Evolutionary conservation across 2,329 filamentous ascomycete genomes (phyloP).

Genomic region (Plectosphaerella sp.): DNA sequence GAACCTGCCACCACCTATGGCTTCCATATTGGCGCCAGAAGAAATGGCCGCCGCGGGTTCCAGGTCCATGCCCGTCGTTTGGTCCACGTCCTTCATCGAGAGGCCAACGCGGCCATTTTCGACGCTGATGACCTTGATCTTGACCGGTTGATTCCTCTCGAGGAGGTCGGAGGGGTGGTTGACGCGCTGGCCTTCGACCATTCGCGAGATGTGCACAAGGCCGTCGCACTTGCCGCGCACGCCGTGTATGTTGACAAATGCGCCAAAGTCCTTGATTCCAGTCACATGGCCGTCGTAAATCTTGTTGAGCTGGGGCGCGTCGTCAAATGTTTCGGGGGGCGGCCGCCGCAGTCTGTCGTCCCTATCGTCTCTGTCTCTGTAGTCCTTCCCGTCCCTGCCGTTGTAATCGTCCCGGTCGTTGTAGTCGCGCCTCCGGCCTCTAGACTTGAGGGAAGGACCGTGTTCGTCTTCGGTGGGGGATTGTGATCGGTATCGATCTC

Average conservation of each 20-base stretch:
- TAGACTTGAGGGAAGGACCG: slow-evolving; percentile 16
- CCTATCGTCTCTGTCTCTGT: slow-evolving; percentile 34
- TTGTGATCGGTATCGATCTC: slow-evolving; percentile 24
- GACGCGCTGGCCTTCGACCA: slow-evolving; percentile 79
- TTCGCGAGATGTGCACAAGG: slow-evolving; percentile 86
- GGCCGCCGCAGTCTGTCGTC: slow-evolving; percentile 61
- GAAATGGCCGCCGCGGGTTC: slow-evolving; percentile 73
- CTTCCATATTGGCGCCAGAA: slow-evolving; percentile 87
- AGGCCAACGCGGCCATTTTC: slow-evolving; percentile 78
- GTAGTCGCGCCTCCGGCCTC: slow-evolving; percentile 30
- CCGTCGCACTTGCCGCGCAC: slow-evolving; percentile 88
- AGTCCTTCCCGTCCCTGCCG: slow-evolving; percentile 46
- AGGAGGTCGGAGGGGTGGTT: slow-evolving; percentile 90
- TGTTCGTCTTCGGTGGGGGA: slow-evolving; percentile 42
- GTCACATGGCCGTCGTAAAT: slow-evolving; percentile 88
- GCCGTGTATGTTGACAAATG: slow-evolving; percentile 86
- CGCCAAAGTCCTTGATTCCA: slow-evolving; percentile 91
- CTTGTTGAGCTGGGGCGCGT: slow-evolving; percentile 76
- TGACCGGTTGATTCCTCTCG: slow-evolving; percentile 74
- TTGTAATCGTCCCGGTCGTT: slow-evolving; percentile 37
- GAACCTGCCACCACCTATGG: slow-evolving; percentile 59
- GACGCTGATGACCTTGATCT: slow-evolving; percentile 87
- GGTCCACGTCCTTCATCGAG: slow-evolving; percentile 97
- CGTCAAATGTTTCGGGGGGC: slow-evolving; percentile 73
- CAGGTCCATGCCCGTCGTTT: slow-evolving; percentile 78